Evolutionary conservation across 106 monocot species (phyloP).

Genomic region (Ottelia alismoides): DNA sequence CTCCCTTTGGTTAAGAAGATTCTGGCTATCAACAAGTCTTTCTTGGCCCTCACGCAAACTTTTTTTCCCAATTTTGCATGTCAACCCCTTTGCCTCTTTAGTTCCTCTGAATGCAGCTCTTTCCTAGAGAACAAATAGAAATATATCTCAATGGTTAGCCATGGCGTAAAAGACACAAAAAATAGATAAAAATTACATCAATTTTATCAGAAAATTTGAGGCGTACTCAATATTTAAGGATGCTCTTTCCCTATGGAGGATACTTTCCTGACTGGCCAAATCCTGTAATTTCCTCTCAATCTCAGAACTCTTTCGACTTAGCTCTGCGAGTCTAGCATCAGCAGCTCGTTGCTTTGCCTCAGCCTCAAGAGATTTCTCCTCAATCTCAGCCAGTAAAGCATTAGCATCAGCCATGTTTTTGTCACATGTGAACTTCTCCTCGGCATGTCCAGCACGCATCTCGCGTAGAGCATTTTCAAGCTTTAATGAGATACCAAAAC

Average conservation of each 20-base stretch:
- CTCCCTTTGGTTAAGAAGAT: slow-evolving; percentile 75
- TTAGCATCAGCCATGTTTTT: slow-evolving; percentile 64
- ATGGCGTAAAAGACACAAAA: too few species aligned
- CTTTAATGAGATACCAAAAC: too few species aligned
- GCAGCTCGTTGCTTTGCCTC: slow-evolving; percentile 59
- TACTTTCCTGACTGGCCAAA: slow-evolving; percentile 45
- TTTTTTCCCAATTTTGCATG: slow-evolving; percentile 64
- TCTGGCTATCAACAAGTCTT: slow-evolving; percentile 70
- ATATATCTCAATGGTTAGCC: background rate
- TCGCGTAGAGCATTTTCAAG: slow-evolving; percentile 80
- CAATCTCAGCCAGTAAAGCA: slow-evolving; percentile 52
- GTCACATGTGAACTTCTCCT: slow-evolving; percentile 73
- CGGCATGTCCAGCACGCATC: slow-evolving; percentile 59
- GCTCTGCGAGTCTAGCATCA: slow-evolving; percentile 87
- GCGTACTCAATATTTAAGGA: slow-evolving; percentile 72
- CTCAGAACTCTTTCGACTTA: slow-evolving; percentile 70
- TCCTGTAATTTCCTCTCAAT: slow-evolving; percentile 74
- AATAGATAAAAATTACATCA: too few species aligned
- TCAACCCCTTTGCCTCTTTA: slow-evolving; percentile 48
- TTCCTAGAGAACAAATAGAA: slow-evolving; percentile 19
- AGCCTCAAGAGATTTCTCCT: slow-evolving; percentile 68
- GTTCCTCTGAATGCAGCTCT: slow-evolving; percentile 43
- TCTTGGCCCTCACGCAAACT: slow-evolving; percentile 71
- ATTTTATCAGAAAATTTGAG: background rate
- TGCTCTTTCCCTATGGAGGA: slow-evolving; percentile 48